A percentile compares a stretch with the other conserved stretches of the same genome.
Conservation (phyloP, 2,329 filamentous ascomycete genomes). For the Allantophomopsis cytisporea region DNA sequence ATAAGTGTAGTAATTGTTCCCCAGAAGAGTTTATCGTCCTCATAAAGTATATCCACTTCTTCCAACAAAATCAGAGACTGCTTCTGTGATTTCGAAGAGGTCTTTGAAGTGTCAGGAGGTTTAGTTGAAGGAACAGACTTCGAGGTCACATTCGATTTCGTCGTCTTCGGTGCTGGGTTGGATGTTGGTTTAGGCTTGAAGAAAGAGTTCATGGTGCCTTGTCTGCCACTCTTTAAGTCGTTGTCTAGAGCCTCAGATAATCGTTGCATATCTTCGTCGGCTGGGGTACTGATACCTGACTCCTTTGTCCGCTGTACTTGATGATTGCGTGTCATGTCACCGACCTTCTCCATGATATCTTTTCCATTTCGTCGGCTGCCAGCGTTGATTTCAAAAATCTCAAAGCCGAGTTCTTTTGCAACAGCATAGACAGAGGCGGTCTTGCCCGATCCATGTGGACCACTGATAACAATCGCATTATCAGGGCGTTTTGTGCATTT, state of each 20-base stretch:
- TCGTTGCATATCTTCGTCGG: constrained; percentile 19
- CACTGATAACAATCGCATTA: constrained; percentile 80
- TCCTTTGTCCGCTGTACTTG: constrained; percentile 50
- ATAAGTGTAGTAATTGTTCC: constrained; percentile 66
- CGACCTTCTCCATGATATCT: constrained; percentile 82
- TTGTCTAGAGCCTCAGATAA: constrained; percentile 31
- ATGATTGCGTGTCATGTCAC: constrained; percentile 95
- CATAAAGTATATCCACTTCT: constrained; percentile 86
- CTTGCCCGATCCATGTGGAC: constrained; percentile 83
- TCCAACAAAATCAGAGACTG: constrained; percentile 91
- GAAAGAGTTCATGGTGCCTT: constrained; percentile 70
- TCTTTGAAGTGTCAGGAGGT: constrained; percentile 3
- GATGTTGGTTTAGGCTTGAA: constrained; percentile 44
- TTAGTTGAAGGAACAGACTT: constrained; percentile 6
- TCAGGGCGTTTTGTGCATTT: constrained; percentile 29
- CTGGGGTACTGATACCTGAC: constrained; percentile 14
- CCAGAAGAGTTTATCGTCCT: constrained; percentile 96
- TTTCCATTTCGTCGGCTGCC: constrained; percentile 73
- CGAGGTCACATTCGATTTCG: constrained; percentile 8
- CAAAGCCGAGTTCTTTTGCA: constrained; percentile 82
- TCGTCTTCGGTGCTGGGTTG: constrained; percentile 9
- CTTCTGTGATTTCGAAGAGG: constrained; percentile 43
- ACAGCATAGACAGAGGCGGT: constrained; percentile 85
- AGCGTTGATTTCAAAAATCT: constrained; percentile 89
- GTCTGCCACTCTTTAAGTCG: constrained; percentile 54